A percentile compares a stretch with the other conserved stretches of the same genome.
Conservation (phyloP, 345 rosid species). For the Theobroma cacao region DNA sequence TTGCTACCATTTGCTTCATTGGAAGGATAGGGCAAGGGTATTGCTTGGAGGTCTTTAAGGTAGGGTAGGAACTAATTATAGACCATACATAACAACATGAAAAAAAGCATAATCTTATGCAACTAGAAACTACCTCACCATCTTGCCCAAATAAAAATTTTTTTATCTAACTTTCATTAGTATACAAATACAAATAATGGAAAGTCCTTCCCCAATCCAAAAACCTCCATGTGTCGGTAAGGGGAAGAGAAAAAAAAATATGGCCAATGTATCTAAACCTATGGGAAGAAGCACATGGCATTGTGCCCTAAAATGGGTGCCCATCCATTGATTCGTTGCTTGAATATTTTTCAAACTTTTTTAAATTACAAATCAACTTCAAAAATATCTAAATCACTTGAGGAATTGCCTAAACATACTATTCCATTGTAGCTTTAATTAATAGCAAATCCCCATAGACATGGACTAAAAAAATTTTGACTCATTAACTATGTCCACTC, state of each 20-base stretch:
- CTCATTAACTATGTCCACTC: background rate
- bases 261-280: background rate
- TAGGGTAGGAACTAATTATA: background rate
- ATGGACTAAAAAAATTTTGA: background rate
- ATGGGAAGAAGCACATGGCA: slow-evolving; percentile 28
- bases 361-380: background rate
- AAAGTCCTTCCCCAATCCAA: background rate
- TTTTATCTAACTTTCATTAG: background rate
- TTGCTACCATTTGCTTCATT: no score
- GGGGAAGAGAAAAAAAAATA: background rate
- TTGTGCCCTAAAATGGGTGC: slow-evolving; percentile 23
- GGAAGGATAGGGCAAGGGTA: slow-evolving; percentile 5
- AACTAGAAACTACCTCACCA: background rate
- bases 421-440: slow-evolving; percentile 8
- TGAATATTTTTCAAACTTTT: background rate
- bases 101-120: background rate
- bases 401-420: background rate
- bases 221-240: slow-evolving; percentile 30
- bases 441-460: slow-evolving; percentile 21
- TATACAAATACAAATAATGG: background rate
- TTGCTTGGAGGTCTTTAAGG: background rate
- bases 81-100: background rate
- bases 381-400: no score
- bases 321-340: slow-evolving; percentile 19
- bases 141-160: background rate